phyloP scores from a whole-genome alignment of 495 filamentous ascomycete genomes.

The Neurospora tetraspora region DNA sequence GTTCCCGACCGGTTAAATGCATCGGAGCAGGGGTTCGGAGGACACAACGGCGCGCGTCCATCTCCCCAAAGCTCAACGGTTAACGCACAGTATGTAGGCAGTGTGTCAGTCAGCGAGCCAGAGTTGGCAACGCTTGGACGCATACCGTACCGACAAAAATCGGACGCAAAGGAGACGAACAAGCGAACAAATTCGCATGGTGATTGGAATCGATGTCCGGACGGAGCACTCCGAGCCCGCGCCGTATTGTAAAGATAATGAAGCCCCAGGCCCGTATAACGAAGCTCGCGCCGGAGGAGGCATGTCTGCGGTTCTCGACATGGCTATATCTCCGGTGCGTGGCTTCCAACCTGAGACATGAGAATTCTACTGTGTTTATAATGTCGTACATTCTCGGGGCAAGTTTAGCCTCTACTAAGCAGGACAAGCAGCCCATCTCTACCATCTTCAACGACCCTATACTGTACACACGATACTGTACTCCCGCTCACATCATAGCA shows the following conservation, averaged over 20 bases:
- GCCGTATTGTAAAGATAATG: background rate
- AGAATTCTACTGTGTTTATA: background rate
- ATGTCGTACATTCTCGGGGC: background rate
- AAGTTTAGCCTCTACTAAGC: background rate
- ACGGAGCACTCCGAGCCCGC: background rate
- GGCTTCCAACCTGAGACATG: background rate
- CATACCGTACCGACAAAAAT: background rate
- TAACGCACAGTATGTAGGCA: background rate
- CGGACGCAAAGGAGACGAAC: background rate
- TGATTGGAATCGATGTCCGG: background rate
- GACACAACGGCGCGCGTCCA: constrained; percentile 21
- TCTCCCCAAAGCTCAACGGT: constrained; percentile 10
- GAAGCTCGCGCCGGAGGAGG: background rate
- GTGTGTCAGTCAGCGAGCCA: background rate
- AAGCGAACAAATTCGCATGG: background rate
- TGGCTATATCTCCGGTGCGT: background rate
- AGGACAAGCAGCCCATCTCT: background rate
- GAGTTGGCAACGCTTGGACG: background rate
- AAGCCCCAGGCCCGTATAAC: background rate
- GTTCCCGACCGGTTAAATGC: constrained; percentile 26
- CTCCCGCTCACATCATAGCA: background rate
- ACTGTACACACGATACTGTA: background rate
- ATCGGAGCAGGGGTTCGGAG: constrained; percentile 12
- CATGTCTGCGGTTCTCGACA: background rate
- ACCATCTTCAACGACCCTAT: background rate